A percentile compares a stretch with the other conserved stretches of the same genome.
These are phyloP conservation scores for Cornus controversa DNA, from an alignment of 148 eudicot genomes.

Conservation along the genomic window DNA sequence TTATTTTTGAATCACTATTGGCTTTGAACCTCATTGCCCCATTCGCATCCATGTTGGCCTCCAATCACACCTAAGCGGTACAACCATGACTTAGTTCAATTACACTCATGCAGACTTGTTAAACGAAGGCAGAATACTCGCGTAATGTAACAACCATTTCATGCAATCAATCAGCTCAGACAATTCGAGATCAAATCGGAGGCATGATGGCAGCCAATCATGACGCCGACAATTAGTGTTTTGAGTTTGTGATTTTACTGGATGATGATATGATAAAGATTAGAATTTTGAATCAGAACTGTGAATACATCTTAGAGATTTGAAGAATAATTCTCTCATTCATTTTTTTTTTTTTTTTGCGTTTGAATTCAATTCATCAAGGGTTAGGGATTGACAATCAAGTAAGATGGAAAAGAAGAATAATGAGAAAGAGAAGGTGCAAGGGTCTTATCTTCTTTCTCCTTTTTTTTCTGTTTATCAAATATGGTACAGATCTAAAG, in stretches of 20 bases:
- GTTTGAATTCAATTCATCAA: conserved; percentile 2
- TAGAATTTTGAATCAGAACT: not conserved
- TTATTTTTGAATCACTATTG: conserved; percentile 75
- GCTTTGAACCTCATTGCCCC: conserved; percentile 50
- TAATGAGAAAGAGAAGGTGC: conserved; percentile 24
- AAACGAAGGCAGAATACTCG: conserved; percentile 46
- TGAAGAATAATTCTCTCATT: not conserved
- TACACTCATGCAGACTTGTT: conserved; percentile 33
- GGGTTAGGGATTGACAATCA: conserved; percentile 8
- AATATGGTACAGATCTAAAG: no score
- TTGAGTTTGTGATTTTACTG: not conserved
- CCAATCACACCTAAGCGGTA: conserved; percentile 69
- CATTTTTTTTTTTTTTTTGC: not conserved
- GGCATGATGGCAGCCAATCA: no score
- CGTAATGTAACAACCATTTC: conserved; percentile 57
- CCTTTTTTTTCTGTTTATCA: no score
- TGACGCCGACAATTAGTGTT: not conserved
- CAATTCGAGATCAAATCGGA: conserved; percentile 41
- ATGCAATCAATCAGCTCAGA: conserved; percentile 74
- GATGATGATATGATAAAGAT: not conserved
- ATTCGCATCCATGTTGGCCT: conserved; percentile 38
- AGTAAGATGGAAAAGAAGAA: not conserved
- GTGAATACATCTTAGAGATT: not conserved
- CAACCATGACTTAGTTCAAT: conserved; percentile 56
- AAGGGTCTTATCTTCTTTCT: no score